These are phyloP conservation scores for Arachis hypogaea DNA, from an alignment of 306 rosid species.

Conservation along the genomic window DNA sequence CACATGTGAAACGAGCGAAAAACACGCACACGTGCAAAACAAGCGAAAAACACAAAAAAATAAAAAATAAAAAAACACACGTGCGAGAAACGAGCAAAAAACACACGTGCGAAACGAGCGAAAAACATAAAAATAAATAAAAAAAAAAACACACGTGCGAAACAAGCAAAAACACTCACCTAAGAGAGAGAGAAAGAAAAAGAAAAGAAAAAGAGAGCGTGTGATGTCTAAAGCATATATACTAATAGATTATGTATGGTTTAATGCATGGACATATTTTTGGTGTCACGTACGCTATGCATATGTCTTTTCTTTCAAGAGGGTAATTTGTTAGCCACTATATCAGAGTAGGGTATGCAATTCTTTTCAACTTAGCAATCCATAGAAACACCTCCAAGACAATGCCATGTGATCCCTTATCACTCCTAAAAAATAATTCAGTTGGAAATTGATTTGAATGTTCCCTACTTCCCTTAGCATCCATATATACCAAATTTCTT, in stretches of 20 bases:
- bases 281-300: not conserved
- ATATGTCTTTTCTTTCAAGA: not conserved
- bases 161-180: not conserved
- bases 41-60: too few species aligned
- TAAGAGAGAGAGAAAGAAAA: not conserved
- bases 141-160: too few species aligned
- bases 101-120: too few species aligned
- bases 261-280: not conserved
- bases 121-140: too few species aligned
- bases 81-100: too few species aligned
- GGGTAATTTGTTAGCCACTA: not conserved
- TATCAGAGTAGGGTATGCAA: not conserved
- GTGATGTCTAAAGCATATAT: conserved; percentile 3
- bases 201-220: too few species aligned
- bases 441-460: not conserved
- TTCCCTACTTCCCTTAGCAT: not conserved
- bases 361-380: not conserved
- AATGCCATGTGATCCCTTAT: conserved; percentile 28
- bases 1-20: too few species aligned
- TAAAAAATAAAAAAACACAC: too few species aligned
- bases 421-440: not conserved
- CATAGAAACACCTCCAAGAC: not conserved
- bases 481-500: not conserved
- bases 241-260: not conserved
- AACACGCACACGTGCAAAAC: too few species aligned